Conservation (phyloP, 1,139 yeast species). For the Hansenula sp. region DNA sequence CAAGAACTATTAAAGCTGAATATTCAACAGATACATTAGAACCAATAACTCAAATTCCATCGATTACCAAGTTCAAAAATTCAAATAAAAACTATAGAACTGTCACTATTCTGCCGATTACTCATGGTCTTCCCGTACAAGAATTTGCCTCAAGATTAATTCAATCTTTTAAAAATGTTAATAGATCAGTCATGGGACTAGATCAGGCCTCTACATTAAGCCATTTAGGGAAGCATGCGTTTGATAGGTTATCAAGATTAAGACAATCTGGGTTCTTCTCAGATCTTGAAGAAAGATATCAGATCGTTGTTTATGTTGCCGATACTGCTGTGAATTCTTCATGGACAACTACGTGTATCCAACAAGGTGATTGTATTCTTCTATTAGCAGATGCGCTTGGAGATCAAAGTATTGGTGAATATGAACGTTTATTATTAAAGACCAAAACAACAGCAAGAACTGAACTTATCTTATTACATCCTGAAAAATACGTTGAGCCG, state of each 20-base stretch:
- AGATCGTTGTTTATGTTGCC: constrained; percentile 83
- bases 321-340: constrained; percentile 80
- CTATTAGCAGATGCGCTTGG: constrained; percentile 67
- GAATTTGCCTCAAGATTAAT: constrained; percentile 79
- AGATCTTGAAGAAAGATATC: constrained; percentile 84
- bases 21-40: constrained; percentile 10
- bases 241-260: constrained; percentile 80
- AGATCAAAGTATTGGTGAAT: constrained; percentile 77
- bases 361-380: constrained; percentile 90
- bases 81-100: constrained; percentile 59
- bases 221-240: constrained; percentile 89
- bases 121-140: constrained; percentile 73
- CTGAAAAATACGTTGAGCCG: constrained; percentile 75
- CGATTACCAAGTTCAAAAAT: constrained; percentile 13
- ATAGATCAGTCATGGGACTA: constrained; percentile 69
- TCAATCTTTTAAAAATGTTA: constrained; percentile 66
- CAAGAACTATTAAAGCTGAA: constrained; percentile 49
- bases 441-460: constrained; percentile 85
- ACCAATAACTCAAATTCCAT: constrained; percentile 29
- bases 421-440: constrained; percentile 71
- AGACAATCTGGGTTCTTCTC: constrained; percentile 88
- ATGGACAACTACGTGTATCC: constrained; percentile 91
- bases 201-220: constrained; percentile 79
- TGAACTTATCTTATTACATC: constrained; percentile 80
- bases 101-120: constrained; percentile 77